These are phyloP conservation scores for Iris pallida DNA, from an alignment of 116 monocot genomes.

Conservation along the genomic window DNA sequence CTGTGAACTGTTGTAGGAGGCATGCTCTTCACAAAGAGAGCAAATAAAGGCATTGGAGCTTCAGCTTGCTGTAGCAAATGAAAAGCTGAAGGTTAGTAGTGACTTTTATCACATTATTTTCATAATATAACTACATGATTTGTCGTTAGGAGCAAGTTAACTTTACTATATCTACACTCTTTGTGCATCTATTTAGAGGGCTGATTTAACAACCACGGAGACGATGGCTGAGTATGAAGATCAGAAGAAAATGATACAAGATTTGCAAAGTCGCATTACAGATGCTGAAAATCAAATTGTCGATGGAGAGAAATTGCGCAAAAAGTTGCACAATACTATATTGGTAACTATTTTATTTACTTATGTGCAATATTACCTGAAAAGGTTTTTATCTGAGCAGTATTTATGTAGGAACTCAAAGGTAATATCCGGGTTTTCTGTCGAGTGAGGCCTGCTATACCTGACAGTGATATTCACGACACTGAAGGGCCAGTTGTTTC, in stretches of 20 bases:
- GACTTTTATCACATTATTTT: no score
- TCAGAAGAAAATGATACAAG: constrained; percentile 30
- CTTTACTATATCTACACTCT: background rate
- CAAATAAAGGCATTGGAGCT: constrained; percentile 39
- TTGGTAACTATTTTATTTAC: constrained; percentile 31
- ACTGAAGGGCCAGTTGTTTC: constrained; percentile 27
- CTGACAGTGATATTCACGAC: constrained; percentile 27
- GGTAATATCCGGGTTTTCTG: constrained; percentile 86
- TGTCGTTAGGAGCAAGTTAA: background rate
- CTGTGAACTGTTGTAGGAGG: constrained; percentile 25
- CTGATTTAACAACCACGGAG: constrained; percentile 48
- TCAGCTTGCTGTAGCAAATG: constrained; percentile 47
- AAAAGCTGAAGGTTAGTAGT: constrained; percentile 52
- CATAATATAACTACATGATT: no score
- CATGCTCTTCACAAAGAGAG: constrained; percentile 42
- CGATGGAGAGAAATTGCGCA: constrained; percentile 61
- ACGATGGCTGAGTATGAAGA: constrained; percentile 41
- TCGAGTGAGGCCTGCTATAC: constrained; percentile 57
- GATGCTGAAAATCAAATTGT: constrained; percentile 48
- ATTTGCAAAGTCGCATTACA: constrained; percentile 40
- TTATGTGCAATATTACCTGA: background rate
- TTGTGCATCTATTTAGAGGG: constrained; percentile 29
- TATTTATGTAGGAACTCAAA: constrained; percentile 58
- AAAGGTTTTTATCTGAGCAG: background rate
- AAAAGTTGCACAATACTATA: constrained; percentile 79